Base-by-base conservation (phyloP, 306 rosid genomes). In the Cajanus cajan region DNA sequence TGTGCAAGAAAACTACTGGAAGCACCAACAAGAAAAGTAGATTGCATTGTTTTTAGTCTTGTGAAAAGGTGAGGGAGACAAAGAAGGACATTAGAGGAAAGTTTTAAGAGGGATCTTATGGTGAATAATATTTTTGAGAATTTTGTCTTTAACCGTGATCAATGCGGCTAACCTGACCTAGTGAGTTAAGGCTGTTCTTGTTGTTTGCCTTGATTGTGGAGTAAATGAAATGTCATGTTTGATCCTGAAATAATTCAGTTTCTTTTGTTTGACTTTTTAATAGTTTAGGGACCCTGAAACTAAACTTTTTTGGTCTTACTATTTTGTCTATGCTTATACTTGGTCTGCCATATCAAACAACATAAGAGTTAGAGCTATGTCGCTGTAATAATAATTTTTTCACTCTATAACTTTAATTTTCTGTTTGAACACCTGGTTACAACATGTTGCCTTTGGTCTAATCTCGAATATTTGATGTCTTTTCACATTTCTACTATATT, bases 401-500 rank as follows among this genome's bases (percentile, higher is more conserved):
- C 41, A 28, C 31, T 4, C 37, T 41, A 2, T 19, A 31, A 58
- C 33, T 65, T 39, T 2, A 62, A 8, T 58, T 21, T 19, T 28
- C 40, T 59, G 43, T 34, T 71, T 61, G 15, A 21, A 24, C 11
- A 5, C 24, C 24, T 68, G 39, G 8, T 78, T 69, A 19, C 36
- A 40, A 14, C 12, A 18, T 73, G 37, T 57, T 48, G 73, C n/a
- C n/a, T n/a, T 28, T 28, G 31, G 51, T 71, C 19, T 21, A 15
- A 19, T 43, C 43, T 61, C 28, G 34, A 41, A 73, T 61, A 3
- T 68, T 72, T 43, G 3, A 61, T 61, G 34, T 61, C 39, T 59
- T 59, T 62, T 76, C 74, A 45, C 48, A 21, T 54, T 7, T 48
- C 45, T 43, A 73, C 41, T 73, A 14, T 73, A 14, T 19, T 71